phyloP scores from a whole-genome alignment of 805 yeast genomes.

The Zygosaccharomyces rouxii region DNA sequence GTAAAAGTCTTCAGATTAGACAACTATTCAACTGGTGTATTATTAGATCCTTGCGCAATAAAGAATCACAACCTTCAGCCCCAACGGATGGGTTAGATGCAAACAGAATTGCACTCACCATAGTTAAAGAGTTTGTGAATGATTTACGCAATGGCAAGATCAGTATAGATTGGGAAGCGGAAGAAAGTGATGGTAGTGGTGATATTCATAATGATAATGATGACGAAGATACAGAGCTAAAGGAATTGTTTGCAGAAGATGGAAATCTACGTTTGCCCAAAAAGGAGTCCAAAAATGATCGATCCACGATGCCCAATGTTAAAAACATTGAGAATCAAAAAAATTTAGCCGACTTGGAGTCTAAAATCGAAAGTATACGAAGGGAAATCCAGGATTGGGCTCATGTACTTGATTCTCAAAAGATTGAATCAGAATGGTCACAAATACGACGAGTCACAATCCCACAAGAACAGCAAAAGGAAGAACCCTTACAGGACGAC shows the following conservation, averaged over 20 bases:
- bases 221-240: conserved; percentile 21
- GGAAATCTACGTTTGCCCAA: conserved; percentile 1
- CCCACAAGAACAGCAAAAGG: neutral
- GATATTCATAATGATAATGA: conserved; percentile 11
- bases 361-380: conserved; percentile 24
- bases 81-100: conserved; percentile 17
- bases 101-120: conserved; percentile 22
- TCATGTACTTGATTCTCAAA: conserved; percentile 17
- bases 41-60: conserved; percentile 23
- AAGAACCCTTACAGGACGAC: neutral
- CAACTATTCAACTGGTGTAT: conserved; percentile 35
- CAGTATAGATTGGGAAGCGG: conserved; percentile 31
- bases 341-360: conserved; percentile 21
- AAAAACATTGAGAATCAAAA: conserved; percentile 31
- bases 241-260: conserved; percentile 20
- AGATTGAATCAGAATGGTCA: conserved; percentile 21
- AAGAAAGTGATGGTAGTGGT: conserved; percentile 12
- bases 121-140: conserved; percentile 31
- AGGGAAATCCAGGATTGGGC: conserved; percentile 30
- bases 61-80: conserved; percentile 13
- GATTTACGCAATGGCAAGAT: conserved; percentile 27
- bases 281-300: neutral
- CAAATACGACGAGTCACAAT: conserved; percentile 5
- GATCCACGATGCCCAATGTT: conserved; percentile 26
- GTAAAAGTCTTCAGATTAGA: conserved; percentile 27